Evolutionary conservation across 805 yeast genomes (phyloP), one percentile per base, ranked within the genome.

Genomic region (Maudiozyma serrabonitensis): DNA sequence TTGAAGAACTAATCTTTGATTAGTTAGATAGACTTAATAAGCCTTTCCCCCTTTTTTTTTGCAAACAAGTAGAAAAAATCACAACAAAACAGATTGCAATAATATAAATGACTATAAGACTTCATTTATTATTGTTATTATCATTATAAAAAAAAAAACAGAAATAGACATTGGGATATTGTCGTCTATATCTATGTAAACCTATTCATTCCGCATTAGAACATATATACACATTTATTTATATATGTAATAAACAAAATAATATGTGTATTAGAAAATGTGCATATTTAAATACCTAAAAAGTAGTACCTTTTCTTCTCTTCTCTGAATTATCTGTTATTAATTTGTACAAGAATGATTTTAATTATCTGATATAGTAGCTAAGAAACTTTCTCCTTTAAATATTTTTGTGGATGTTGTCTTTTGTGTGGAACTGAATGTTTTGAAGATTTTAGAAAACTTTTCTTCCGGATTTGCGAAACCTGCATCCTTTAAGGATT

Each of bases 1-100:
- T 96, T 62, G 98, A 93, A 68, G 99, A 93, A 71, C 78, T 93
- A 63, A 90, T 93, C 64, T 87, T 90, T 50, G 98, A 93, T 67
- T 80, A 75, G 43, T 28, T 28, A 8, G 32, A 28, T 28, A 28
- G 41, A 19, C n/a, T 28, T 28, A 4, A 38, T 18, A 4, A 34
- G 38, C n/a, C 38, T 4, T 4, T 6, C 19, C 40, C 18, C 40
- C n/a, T 35, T 35, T 35, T 18, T 37, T 18, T 37, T 37, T 18
- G 40, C 40, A 37, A 37, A 37, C 23, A 18, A 18, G 40, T 16
- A 13, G 40, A 16, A 18, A 15, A 18, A 37, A 12, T 16, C 9
- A 37, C 40, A 39, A 19, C 38, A 35, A 8, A 35, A 15, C 38
- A 15, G 15, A 35, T 15, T 35, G 8, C 38, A 35, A 15, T n/a